Evolutionary conservation across 371 early-diverging fungal species (phyloP).

Genomic region (Apophysomyces trapeziformis): DNA sequence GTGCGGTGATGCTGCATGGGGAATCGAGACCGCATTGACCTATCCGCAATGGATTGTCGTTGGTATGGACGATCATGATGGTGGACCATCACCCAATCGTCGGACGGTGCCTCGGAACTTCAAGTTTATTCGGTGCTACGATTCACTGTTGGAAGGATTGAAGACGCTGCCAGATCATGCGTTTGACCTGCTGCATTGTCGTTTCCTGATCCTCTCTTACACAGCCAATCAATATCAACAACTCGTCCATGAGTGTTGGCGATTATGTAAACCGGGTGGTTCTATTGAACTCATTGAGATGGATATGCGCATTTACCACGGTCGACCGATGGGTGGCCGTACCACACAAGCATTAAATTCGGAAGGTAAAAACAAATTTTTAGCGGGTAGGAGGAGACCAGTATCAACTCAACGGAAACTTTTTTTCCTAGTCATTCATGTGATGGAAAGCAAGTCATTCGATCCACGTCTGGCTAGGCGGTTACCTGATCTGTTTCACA

Average conservation of each 20-base stretch:
- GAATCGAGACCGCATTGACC: slow-evolving; percentile 34
- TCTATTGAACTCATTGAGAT: slow-evolving; percentile 48
- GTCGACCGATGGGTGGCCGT: slow-evolving; percentile 20
- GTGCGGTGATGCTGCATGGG: slow-evolving; percentile 49
- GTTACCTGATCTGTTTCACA: slow-evolving; percentile 33
- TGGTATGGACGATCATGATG: slow-evolving; percentile 37
- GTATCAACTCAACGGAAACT: not conserved
- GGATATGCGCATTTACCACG: slow-evolving; percentile 48
- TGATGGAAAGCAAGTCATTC: slow-evolving; percentile 31
- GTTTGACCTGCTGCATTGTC: slow-evolving; percentile 44
- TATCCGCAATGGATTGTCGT: slow-evolving; percentile 41
- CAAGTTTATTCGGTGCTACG: slow-evolving; percentile 27
- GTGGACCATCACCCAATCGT: slow-evolving; percentile 23
- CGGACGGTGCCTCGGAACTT: slow-evolving; percentile 26
- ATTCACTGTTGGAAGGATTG: slow-evolving; percentile 31
- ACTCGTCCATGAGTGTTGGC: slow-evolving; percentile 37
- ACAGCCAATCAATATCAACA: slow-evolving; percentile 31
- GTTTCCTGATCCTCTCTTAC: slow-evolving; percentile 32
- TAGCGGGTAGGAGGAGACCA: not conserved
- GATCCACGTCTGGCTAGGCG: slow-evolving; percentile 46
- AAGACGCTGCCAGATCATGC: slow-evolving; percentile 31
- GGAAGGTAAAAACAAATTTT: slow-evolving; percentile 38
- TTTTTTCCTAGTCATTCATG: slow-evolving; percentile 34
- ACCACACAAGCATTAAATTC: slow-evolving; percentile 36
- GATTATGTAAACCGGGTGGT: slow-evolving; percentile 36